These are phyloP conservation scores for Sarocladium strictum DNA, from an alignment of 2,329 filamentous ascomycete genomes.

Conservation along the genomic window DNA sequence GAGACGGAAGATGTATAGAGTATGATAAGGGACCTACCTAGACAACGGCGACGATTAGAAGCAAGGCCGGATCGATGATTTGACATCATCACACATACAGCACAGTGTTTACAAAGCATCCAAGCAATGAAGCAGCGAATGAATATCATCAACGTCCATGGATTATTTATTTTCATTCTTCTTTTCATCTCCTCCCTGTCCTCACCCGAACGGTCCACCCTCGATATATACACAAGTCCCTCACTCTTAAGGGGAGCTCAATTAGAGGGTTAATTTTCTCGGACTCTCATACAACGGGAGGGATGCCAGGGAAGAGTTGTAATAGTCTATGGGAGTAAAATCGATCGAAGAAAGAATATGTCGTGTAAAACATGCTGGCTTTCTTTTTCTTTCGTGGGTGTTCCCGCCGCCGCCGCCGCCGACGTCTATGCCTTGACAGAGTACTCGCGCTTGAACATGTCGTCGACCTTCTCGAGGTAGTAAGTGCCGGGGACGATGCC, in stretches of 20 bases:
- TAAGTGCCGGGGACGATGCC: conserved; percentile 64
- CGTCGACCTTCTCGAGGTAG: conserved; percentile 75
- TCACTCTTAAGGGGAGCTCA: neutral
- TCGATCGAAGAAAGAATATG: neutral
- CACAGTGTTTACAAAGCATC: neutral
- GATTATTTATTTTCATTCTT: conserved; percentile 1
- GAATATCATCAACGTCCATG: conserved; percentile 5
- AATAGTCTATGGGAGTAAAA: neutral
- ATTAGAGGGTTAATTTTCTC: neutral
- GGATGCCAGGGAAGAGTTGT: neutral
- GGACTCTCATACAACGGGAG: neutral
- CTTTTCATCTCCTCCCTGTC: neutral
- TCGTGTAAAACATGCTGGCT: neutral
- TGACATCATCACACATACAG: no score
- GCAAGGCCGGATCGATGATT: no score
- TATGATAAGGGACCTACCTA: no score
- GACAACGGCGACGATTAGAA: no score
- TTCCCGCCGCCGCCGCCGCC: no score
- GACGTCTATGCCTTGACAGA: conserved; percentile 60
- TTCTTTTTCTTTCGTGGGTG: neutral
- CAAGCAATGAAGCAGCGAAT: neutral
- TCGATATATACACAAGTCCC: conserved; percentile 8
- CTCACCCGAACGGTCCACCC: neutral
- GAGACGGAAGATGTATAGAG: neutral
- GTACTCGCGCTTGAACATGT: conserved; percentile 82